Evolutionary conservation across 2,329 filamentous ascomycete genomes (phyloP), one percentile per base, ranked within the genome.

Genomic region (Helicocarpus griseus): DNA sequence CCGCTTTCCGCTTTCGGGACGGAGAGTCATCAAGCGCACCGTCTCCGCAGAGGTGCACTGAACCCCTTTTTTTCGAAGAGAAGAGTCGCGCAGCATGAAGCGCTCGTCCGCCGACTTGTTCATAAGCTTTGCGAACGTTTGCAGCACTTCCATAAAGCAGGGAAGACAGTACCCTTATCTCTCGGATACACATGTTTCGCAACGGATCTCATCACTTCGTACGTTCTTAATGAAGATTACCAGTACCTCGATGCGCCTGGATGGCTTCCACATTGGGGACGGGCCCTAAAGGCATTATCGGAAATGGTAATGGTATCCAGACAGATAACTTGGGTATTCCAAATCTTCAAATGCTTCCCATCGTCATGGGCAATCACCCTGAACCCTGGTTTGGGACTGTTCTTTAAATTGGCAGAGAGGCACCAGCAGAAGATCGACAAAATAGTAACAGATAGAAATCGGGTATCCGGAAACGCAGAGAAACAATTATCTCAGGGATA

Each of bases 121-220:
- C 44, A 54, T 13, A 57, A 53, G 6, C 61, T 61, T 8, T 59
- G 54, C 24, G 13, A 44, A 11, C 48, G 53, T 4, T 41, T 58
- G 39, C 28, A 53, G n/a, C 33, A 55, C 3, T 55, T 55, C 31
- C 22, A 33, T 2, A 40, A 11, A 11, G 26, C 48, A 1, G 36
- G 47, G 5, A 41, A 49, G 36, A 26, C 43, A 1, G 41, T 55
- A 4, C 54, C 56, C 3, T 39, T 58, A 8, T 56, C 56, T 11
- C 53, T 58, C 4, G 56, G 56, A 11, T 58, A 54, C 29, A 55
- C 53, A 9, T 58, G 56, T 43, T 46, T 58, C 6, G 70, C 70
- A 1, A 72, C 71, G 29, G 73, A 76, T 29, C 67, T 75, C 41
- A 72, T 76, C 55, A 72, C 71, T 53, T 64, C 71, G 49, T 74